These are phyloP conservation scores for Saturnispora gosingensis DNA, from an alignment of 805 yeast genomes.

Conservation along the genomic window DNA sequence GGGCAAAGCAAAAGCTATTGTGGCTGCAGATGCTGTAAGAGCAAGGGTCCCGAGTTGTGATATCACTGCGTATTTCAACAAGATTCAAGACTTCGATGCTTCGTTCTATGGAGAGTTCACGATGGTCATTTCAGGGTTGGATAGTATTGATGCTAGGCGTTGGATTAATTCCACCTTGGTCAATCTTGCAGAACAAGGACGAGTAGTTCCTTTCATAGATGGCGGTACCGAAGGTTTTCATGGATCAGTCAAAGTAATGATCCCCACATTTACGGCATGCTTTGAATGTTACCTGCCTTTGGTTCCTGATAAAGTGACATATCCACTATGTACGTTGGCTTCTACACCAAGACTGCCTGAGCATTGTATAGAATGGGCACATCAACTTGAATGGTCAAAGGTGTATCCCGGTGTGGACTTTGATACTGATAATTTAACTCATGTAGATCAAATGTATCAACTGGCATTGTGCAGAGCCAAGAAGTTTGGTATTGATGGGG, in stretches of 20 bases:
- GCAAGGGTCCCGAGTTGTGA: constrained; percentile 27
- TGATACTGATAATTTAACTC: constrained; percentile 61
- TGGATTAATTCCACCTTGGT: constrained; percentile 75
- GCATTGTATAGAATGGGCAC: constrained; percentile 90
- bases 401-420: constrained; percentile 37
- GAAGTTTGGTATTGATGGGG: constrained; percentile 62
- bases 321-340: constrained; percentile 90
- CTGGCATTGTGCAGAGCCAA: constrained; percentile 51
- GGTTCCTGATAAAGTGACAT: constrained; percentile 53
- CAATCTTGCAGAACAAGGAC: constrained; percentile 44
- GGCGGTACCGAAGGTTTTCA: constrained; percentile 95
- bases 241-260: constrained; percentile 81
- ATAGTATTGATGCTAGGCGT: constrained; percentile 80
- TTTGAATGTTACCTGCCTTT: constrained; percentile 86
- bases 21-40: constrained; percentile 51
- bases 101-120: constrained; percentile 61
- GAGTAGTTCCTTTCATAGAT: constrained; percentile 66
- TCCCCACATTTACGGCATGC: constrained; percentile 82
- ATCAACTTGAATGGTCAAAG: constrained; percentile 64
- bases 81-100: constrained; percentile 53
- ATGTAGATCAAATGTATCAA: constrained; percentile 54
- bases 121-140: constrained; percentile 78
- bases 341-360: constrained; percentile 91
- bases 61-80: constrained; percentile 51
- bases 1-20: constrained; percentile 57